phyloP scores from a whole-genome alignment of 805 yeast genomes.

The Kuraishia piskuri region DNA sequence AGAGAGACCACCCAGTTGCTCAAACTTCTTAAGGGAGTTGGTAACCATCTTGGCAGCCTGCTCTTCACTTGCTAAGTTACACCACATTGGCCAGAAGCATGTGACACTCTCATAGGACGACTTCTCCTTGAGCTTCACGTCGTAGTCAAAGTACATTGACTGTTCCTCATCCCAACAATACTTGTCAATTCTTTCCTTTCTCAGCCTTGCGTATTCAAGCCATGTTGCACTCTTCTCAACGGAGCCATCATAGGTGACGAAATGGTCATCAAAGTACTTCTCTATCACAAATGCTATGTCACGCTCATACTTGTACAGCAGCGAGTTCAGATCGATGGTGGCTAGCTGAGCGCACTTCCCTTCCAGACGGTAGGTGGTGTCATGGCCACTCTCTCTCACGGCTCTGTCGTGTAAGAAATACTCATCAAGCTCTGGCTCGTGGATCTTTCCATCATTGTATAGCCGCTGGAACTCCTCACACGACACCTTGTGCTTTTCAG shows the following conservation, averaged over 20 bases:
- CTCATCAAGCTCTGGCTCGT: slow-evolving; percentile 79
- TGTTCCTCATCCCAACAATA: slow-evolving; percentile 79
- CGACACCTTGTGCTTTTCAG: slow-evolving; percentile 47
- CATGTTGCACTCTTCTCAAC: slow-evolving; percentile 46
- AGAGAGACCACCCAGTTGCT: slow-evolving; percentile 81
- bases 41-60: slow-evolving; percentile 62
- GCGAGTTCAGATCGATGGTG: slow-evolving; percentile 80
- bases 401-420: slow-evolving; percentile 90
- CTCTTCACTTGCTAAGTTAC: slow-evolving; percentile 53
- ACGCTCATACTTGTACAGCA: slow-evolving; percentile 81
- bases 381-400: slow-evolving; percentile 95
- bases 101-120: slow-evolving; percentile 79
- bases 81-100: slow-evolving; percentile 88
- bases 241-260: slow-evolving; percentile 28
- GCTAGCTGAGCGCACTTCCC: slow-evolving; percentile 86
- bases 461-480: slow-evolving; percentile 56
- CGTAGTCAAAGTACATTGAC: slow-evolving; percentile 79
- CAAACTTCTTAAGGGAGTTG: slow-evolving; percentile 58
- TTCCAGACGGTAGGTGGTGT: slow-evolving; percentile 84
- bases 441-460: slow-evolving; percentile 59
- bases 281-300: slow-evolving; percentile 69
- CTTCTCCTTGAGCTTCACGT: slow-evolving; percentile 46
- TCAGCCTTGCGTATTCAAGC: slow-evolving; percentile 43
- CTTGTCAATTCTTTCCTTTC: slow-evolving; percentile 50
- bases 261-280: slow-evolving; percentile 41